Conservation (phyloP, 257 asterid genomes). For the Solanum chiquidenum region DNA sequence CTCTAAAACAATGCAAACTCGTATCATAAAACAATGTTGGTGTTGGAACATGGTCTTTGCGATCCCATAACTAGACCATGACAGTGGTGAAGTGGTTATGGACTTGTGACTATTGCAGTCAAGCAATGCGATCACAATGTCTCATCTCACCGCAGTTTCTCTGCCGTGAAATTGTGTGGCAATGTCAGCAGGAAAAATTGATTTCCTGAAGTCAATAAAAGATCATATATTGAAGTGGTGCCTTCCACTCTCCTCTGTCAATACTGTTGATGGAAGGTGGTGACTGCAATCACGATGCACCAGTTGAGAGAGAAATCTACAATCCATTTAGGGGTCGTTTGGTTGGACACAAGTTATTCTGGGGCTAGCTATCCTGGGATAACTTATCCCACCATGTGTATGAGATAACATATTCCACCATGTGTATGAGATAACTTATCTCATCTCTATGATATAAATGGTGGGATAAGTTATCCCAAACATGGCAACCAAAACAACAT, state of each 20-base stretch:
- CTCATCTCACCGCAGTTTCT: not conserved
- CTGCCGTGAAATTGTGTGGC: not conserved
- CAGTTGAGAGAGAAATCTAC: not conserved
- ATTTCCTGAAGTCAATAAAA: not conserved
- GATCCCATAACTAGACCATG: not conserved
- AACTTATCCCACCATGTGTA: too few relatives aligned
- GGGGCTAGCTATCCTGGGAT: too few relatives aligned
- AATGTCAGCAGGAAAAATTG: not conserved
- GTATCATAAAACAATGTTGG: not conserved
- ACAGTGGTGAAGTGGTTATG: too few relatives aligned
- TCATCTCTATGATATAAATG: too few relatives aligned
- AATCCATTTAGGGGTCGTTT: not conserved
- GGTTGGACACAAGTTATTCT: too few relatives aligned
- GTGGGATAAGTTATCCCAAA: too few relatives aligned
- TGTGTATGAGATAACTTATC: too few relatives aligned
- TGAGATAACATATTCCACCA: too few relatives aligned
- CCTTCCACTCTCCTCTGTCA: not conserved
- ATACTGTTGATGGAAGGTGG: not conserved
- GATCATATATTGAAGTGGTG: not conserved
- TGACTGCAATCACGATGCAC: not conserved
- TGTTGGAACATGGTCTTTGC: not conserved
- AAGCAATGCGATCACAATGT: not conserved
- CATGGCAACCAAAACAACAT: too few relatives aligned
- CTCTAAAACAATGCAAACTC: not conserved
- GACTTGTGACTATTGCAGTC: too few relatives aligned